A percentile compares a stretch with the other conserved stretches of the same genome.
Conservation (phyloP, 257 asterid genomes). For the Solanum chilense region DNA sequence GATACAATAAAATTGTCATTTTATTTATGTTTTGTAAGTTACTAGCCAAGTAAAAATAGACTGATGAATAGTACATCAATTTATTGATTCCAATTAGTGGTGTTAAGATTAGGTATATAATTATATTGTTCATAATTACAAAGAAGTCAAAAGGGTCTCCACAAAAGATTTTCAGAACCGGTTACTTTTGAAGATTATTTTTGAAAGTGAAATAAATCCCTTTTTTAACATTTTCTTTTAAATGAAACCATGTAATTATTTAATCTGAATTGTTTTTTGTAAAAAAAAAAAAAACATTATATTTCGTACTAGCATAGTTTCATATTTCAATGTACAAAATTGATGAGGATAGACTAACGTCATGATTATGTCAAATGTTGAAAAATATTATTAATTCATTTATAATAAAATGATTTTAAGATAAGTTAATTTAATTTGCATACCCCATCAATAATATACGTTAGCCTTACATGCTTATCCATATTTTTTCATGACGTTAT, state of each 20-base stretch:
- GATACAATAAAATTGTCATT: no score
- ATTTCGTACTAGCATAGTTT: neutral
- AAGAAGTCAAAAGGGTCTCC: neutral
- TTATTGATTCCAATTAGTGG: neutral
- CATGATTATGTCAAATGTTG: neutral
- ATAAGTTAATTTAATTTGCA: neutral
- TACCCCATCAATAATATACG: neutral
- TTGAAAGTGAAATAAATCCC: neutral
- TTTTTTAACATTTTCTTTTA: neutral
- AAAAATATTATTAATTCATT: neutral
- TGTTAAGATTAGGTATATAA: neutral
- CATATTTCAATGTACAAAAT: neutral
- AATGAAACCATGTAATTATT: neutral
- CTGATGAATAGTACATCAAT: neutral
- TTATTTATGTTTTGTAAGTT: neutral
- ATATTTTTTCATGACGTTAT: neutral
- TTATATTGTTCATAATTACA: neutral
- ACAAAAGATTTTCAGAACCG: neutral
- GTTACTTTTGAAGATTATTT: neutral
- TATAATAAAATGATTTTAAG: neutral
- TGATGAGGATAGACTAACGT: neutral
- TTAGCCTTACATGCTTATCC: neutral
- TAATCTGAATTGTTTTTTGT: neutral
- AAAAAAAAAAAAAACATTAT: no score
- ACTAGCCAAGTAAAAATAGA: neutral